These are phyloP conservation scores for Ustilago trichophora DNA, from an alignment of 1,284 basidiomycete genomes.

Conservation along the genomic window DNA sequence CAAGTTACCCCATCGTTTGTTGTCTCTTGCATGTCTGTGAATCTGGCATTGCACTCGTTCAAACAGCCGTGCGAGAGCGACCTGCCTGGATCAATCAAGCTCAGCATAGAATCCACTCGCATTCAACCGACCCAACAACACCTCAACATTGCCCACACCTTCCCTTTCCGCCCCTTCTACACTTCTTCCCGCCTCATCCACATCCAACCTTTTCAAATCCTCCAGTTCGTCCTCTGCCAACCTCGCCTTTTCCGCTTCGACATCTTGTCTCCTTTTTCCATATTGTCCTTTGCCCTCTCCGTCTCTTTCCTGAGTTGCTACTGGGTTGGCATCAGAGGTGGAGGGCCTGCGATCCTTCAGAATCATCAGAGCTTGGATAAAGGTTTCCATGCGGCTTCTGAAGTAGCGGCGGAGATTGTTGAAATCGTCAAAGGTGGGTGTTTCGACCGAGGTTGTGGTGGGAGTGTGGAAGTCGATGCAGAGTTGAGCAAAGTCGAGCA, in stretches of 20 bases:
- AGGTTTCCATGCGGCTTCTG: constrained; percentile 14
- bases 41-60: neutral
- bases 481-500: constrained; percentile 42
- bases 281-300: neutral
- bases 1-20: too few relatives aligned
- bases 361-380: constrained; percentile 30
- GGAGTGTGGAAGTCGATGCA: constrained; percentile 31
- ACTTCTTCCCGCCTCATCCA: constrained; percentile 8
- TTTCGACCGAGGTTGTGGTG: neutral
- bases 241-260: constrained; percentile 29
- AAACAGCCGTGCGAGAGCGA: too few relatives aligned
- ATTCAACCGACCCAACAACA: constrained; percentile 27
- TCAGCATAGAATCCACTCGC: constrained; percentile 35
- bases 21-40: too few relatives aligned
- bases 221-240: constrained; percentile 25
- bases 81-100: constrained; percentile 26
- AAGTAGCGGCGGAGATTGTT: constrained; percentile 13
- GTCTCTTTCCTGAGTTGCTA: neutral
- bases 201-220: constrained; percentile 33
- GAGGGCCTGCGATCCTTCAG: constrained; percentile 41
- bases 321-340: too few relatives aligned
- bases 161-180: constrained; percentile 6
- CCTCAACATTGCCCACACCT: constrained; percentile 11
- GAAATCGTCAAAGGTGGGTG: constrained; percentile 26
- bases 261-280: constrained; percentile 22